Evolutionary conservation across 306 rosid species (phyloP), one percentile per base, ranked within the genome.

Genomic region (Mimosa bimucronata): DNA sequence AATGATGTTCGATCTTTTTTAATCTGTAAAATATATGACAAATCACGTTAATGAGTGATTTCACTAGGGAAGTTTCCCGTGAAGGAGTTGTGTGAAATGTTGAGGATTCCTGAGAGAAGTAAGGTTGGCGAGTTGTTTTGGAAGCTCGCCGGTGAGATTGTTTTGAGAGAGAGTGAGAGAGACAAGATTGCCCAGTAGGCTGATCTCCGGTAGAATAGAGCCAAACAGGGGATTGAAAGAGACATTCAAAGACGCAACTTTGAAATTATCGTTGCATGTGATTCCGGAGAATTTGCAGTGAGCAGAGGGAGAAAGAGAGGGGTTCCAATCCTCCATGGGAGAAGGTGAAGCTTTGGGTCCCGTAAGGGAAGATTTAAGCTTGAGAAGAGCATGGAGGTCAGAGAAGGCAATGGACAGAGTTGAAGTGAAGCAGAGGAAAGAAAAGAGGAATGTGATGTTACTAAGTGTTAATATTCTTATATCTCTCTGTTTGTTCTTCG

Each of bases 261-360:
- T 84, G 2, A 55, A 78, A 9, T 82, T 77, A 0, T 19, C 31
- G 50, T 91, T 87, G 42, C 98, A 94, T 1, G 55, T 60, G 7
- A 92, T 87, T 0, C 97, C 97, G 1, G 94, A 80, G 73, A 94
- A 92, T 0, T 76, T 67, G 53, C 98, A 92, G 84, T 92, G 95
- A 0, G 89, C 77, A 0, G 91, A 61, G 16, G 75, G 40, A 2
- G 87, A 76, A 1, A 79, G 6, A 0, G 91, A 77, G 44, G 77
- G 60, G 25, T 68, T 18, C 97, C 97, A 94, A 61, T 92, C 89
- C 0, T 73, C 19, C 13, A 94, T 88, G 1, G 85, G 90, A 0
- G 86, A 86, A 67, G 73, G 3, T 1, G 73, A 38, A 29, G 75
- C 64, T 60, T 38, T 73, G 9, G 65, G 61, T 12, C 81, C 89